These are phyloP conservation scores for Colletotrichum navitas DNA, from an alignment of 2,329 filamentous ascomycete genomes.

Conservation along the genomic window DNA sequence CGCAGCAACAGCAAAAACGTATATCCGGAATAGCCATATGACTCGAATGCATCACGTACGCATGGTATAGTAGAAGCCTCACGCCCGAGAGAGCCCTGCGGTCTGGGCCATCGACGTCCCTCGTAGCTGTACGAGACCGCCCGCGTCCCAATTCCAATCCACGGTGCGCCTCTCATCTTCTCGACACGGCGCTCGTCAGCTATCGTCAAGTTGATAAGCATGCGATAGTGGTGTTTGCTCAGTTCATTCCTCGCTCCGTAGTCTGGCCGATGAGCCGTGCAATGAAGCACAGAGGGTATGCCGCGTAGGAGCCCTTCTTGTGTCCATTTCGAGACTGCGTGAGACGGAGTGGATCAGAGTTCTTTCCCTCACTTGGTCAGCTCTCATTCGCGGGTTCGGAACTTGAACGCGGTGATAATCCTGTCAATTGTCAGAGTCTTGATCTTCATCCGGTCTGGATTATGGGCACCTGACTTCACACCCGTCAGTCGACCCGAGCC, in stretches of 20 bases:
- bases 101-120: no score
- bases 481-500: conserved; percentile 37
- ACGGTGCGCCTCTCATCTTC: conserved; percentile 61
- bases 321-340: conserved; percentile 45
- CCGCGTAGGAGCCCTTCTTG: conserved; percentile 60
- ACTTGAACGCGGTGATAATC: conserved; percentile 55
- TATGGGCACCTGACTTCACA: conserved; percentile 1
- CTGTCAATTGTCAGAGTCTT: no score
- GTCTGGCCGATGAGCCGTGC: conserved; percentile 49
- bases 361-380: conserved; percentile 49
- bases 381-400: conserved; percentile 60
- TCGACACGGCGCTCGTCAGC: conserved; percentile 61
- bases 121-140: neutral
- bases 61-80: neutral
- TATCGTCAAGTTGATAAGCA: conserved; percentile 63
- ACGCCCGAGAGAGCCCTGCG: neutral
- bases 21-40: neutral
- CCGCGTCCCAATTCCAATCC: conserved; percentile 63
- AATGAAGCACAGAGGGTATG: conserved; percentile 56
- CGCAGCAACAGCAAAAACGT: neutral
- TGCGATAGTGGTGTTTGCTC: conserved; percentile 59
- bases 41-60: no score
- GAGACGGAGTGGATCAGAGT: neutral
- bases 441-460: neutral
- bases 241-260: conserved; percentile 53